Conservation (phyloP, 371 early-diverging fungal genomes). For the Capillidium rhysosporum region DNA sequence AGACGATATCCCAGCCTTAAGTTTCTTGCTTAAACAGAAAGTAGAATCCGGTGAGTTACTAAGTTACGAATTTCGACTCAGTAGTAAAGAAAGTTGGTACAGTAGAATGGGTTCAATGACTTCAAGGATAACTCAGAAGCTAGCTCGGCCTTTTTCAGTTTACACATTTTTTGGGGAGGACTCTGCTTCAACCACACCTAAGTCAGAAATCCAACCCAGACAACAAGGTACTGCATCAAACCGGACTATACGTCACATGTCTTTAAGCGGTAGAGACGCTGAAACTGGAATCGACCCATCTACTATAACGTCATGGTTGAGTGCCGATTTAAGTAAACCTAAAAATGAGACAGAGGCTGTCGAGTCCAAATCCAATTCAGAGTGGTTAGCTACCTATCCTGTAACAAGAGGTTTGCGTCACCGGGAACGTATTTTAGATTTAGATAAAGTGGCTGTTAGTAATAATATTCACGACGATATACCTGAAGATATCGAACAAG, state of each 20-base stretch:
- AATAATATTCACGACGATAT: neutral
- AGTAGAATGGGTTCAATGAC: slow-evolving; percentile 2
- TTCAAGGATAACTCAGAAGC: slow-evolving; percentile 1
- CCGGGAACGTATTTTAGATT: neutral
- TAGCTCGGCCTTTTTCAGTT: slow-evolving; percentile 5
- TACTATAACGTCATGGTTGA: slow-evolving; percentile 1
- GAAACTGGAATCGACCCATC: slow-evolving; percentile 3
- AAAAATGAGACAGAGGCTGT: neutral
- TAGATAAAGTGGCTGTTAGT: neutral
- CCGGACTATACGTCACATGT: slow-evolving; percentile 2
- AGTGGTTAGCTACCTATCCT: neutral
- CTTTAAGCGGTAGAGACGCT: neutral
- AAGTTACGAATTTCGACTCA: neutral
- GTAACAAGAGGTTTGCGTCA: neutral
- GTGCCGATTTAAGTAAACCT: neutral
- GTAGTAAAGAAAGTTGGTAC: neutral
- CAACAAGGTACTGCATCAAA: neutral
- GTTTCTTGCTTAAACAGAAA: neutral
- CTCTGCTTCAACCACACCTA: neutral
- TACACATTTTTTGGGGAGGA: slow-evolving; percentile 7
- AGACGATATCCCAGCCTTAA: neutral
- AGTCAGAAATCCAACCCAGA: neutral
- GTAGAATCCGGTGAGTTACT: neutral
- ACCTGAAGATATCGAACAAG: neutral
- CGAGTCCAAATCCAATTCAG: neutral